These are phyloP conservation scores for Epichloe bromicola DNA, from an alignment of 2,329 filamentous ascomycete species.

Conservation along the genomic window DNA sequence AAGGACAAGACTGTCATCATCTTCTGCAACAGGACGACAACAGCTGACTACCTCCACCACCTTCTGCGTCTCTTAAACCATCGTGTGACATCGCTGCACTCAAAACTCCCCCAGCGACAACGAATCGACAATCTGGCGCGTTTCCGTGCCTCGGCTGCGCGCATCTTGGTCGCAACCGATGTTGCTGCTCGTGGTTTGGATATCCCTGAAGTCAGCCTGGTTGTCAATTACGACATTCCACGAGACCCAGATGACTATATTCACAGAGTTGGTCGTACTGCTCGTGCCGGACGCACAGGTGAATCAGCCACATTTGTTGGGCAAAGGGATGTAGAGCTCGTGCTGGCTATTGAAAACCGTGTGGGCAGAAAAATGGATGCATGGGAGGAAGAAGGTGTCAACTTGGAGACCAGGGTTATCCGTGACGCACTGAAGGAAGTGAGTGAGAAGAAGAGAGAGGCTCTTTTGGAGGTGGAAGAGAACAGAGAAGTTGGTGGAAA, in stretches of 20 bases:
- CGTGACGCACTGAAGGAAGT: conserved; percentile 79
- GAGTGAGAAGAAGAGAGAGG: conserved; percentile 90
- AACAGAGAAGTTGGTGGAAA: conserved; percentile 86
- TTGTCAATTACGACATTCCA: conserved; percentile 92
- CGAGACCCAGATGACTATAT: conserved; percentile 97
- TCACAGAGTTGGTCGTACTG: conserved; percentile 88
- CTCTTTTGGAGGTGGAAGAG: conserved; percentile 81
- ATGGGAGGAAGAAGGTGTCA: conserved; percentile 85
- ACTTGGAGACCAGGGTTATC: conserved; percentile 79
- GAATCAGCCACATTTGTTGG: conserved; percentile 81
- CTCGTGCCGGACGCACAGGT: conserved; percentile 74
- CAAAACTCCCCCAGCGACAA: conserved; percentile 74
- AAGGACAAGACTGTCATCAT: conserved; percentile 68
- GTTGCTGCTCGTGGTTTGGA: conserved; percentile 90
- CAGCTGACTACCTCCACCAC: conserved; percentile 81
- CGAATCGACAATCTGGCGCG: conserved; percentile 77
- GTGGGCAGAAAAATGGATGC: conserved; percentile 69
- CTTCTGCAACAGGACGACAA: conserved; percentile 86
- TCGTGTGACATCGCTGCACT: conserved; percentile 84
- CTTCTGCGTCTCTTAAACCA: conserved; percentile 76
- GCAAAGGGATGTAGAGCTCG: conserved; percentile 79
- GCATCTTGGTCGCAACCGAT: conserved; percentile 88
- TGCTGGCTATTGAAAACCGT: conserved; percentile 79
- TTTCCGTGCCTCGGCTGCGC: conserved; percentile 79
- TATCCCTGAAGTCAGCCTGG: conserved; percentile 80